Conservation (phyloP, 2,329 filamentous ascomycete genomes). For the Hymenoscyphus fructigenus region DNA sequence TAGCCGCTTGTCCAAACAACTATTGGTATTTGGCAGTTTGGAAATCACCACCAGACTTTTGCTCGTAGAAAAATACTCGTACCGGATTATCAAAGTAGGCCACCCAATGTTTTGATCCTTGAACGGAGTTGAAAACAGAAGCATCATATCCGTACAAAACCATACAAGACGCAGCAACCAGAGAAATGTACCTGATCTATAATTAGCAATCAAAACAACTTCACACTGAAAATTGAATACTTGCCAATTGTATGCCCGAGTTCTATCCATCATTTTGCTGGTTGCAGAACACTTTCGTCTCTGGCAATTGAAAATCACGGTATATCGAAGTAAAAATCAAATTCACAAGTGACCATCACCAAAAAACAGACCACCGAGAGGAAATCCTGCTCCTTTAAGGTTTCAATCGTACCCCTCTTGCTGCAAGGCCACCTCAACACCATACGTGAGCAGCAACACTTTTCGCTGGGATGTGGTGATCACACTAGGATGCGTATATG, state of each 20-base stretch:
- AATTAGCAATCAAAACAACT: neutral
- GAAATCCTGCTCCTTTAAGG: neutral
- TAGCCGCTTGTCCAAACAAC: neutral
- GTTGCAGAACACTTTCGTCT: neutral
- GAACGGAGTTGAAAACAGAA: conserved; percentile 71
- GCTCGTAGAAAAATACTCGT: neutral
- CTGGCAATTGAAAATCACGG: neutral
- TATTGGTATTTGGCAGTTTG: too few species aligned
- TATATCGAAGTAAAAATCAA: neutral
- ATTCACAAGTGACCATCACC: neutral
- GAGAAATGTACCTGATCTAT: conserved; percentile 58
- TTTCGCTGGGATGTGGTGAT: neutral
- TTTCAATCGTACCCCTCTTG: neutral
- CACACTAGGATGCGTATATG: neutral
- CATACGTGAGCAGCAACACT: neutral
- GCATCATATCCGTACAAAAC: conserved; percentile 74
- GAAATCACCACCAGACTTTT: neutral
- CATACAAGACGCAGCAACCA: conserved; percentile 72
- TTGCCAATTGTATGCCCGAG: conserved; percentile 14
- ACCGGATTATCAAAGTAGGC: conserved; percentile 53
- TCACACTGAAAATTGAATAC: neutral
- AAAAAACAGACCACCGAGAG: neutral
- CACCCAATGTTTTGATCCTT: conserved; percentile 66
- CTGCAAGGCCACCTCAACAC: conserved; percentile 1
- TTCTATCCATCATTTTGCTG: conserved; percentile 9